Evolutionary conservation across 176 grass and related monocot species (phyloP), one percentile per base, ranked within the genome.

Genomic region (Hsuehochloa calcarea): DNA sequence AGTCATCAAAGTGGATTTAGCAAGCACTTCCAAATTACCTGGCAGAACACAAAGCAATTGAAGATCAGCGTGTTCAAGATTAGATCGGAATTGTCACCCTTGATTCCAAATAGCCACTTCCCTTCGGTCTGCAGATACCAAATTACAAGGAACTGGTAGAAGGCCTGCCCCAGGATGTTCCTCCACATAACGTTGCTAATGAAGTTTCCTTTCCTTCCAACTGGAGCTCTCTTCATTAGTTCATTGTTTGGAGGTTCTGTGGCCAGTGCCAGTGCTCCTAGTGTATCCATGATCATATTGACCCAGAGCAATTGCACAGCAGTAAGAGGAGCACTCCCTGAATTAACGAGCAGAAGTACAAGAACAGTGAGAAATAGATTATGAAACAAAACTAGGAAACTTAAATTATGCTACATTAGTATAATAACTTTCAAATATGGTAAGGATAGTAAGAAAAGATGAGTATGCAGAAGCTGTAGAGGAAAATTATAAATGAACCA

Each of bases 261-360:
- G 35, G 96, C 96, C 89, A 98, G 81, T 75, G 96, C 96, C 68
- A 98, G 79, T 66, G 96, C 96, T 61, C 96, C 96, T 73, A 98
- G 88, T 78, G 96, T 98, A 79, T 98, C 96, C 96, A 98, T 98
- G 83, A 98, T 96, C 96, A 98, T 96, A 84, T 98, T 98, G 72
- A 98, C 93, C 96, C 96, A 98, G 45, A 98, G 96, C 79, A 98
- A 79, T 80, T 98, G 96, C 8, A 98, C 96, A 70, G 96, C 96
- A 84, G 93, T 96, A 73, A 98, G 91, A 87, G 96, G 96, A 72
- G 96, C 91, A 79, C 91, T 95, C 39, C 96, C 93, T 99, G 63
- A 44, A 68, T 77, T 37, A 41, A 37, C 10, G 83, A 40, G 20
- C 19, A 65, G 34, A 63, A 80, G 49, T 69, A 84, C 11, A 73